Evolutionary conservation across 2,329 filamentous ascomycete species (phyloP).

Genomic region (Pyricularia sp.): DNA sequence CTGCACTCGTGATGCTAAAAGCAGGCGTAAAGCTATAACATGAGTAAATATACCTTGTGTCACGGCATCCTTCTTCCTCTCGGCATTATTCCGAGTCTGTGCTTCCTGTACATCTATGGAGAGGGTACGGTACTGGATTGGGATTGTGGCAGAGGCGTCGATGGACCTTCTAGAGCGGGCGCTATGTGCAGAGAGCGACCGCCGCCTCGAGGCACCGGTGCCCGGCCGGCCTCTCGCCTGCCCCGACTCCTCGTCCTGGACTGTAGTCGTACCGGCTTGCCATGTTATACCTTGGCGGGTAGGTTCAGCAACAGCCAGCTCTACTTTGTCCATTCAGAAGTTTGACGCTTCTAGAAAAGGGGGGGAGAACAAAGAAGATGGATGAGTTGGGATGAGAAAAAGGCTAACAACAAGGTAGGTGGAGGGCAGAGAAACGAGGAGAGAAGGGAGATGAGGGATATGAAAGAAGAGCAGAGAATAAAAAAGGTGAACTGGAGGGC

Average conservation of each 20-base stretch:
- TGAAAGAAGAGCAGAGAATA: no score
- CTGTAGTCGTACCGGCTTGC: neutral
- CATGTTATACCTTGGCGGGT: conserved; percentile 3
- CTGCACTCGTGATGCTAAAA: neutral
- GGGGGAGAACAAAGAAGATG: no score
- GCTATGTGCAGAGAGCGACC: conserved; percentile 32
- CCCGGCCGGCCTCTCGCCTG: neutral
- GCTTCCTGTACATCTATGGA: conserved; percentile 48
- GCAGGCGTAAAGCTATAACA: neutral
- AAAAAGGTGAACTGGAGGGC: neutral
- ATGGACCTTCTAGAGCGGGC: conserved; percentile 22
- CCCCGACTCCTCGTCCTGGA: conserved; percentile 6
- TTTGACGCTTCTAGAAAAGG: neutral
- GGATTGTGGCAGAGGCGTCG: conserved; percentile 31
- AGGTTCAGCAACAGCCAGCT: neutral
- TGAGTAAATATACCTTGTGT: conserved; percentile 3
- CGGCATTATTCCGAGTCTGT: conserved; percentile 32
- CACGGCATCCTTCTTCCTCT: conserved; percentile 26
- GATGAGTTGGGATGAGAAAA: neutral
- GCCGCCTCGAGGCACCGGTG: conserved; percentile 7
- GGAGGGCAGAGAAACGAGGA: neutral
- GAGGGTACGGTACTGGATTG: conserved; percentile 46
- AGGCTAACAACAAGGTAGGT: neutral
- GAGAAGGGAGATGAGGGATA: neutral
- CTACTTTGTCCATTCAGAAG: conserved; percentile 2